Evolutionary conservation across 441 rosid genomes (phyloP), one percentile per base, ranked within the genome.

Genomic region (Erodium chrysanthum): DNA sequence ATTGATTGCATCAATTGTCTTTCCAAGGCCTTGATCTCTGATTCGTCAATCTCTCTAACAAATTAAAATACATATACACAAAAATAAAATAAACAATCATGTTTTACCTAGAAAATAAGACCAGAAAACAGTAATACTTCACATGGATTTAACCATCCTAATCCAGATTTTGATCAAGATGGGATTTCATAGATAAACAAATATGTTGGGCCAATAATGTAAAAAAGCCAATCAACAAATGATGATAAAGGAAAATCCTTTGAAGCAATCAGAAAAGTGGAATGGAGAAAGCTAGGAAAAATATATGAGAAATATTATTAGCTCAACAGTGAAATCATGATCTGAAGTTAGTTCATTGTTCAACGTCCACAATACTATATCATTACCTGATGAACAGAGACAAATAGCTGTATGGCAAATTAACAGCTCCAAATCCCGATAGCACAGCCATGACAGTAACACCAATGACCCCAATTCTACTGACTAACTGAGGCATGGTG

Each of bases 401-500:
- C 70, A 95, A 83, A 74, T 95, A 95, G 73, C 99, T 95, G 84
- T 90, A 90, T 37, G 99, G 99, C 76, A 95, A 83, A 81, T 95
- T 95, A 5, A 95, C 98, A 73, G 97, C 99, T 71, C 98, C 98
- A 85, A 95, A 95, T 70, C 99, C 99, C 27, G 99, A 90, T 65
- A 95, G 83, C 73, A 95, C 88, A 50, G 99, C 98, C 99, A 92
- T 90, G 68, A 95, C 96, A 66, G 97, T 92, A 64, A 92, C 99
- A 58, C 99, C 99, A 81, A 92, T 83, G 71, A 95, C 99, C 66
- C 97, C 99, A 68, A 95, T 95, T 84, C 97, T 84, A 83, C 99
- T 95, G 70, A 95, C 90, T 73, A 95, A 83, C 77, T 95, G 99
- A 80, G 99, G 89, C 83, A 85, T 90, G 61, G 96, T 88, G 69